These are phyloP conservation scores for Boletus patriciae DNA, from an alignment of 768 basidiomycete genomes.

Conservation along the genomic window DNA sequence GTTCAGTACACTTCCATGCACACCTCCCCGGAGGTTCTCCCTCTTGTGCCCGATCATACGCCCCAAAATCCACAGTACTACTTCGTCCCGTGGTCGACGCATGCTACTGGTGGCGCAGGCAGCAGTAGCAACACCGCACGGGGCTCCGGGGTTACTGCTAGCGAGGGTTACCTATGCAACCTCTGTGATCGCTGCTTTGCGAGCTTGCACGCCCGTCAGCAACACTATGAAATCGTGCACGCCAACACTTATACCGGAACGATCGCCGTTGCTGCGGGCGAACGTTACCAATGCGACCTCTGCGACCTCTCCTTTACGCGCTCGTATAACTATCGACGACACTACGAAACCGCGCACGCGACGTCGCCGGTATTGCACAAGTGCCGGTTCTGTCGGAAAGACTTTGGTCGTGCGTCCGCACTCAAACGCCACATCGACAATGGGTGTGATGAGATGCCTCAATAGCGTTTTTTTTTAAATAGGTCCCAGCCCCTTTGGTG, in stretches of 20 bases:
- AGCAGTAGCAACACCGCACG: constrained; percentile 18
- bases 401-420: constrained; percentile 77
- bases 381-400: constrained; percentile 73
- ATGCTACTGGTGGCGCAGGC: constrained; percentile 7
- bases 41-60: constrained; percentile 30
- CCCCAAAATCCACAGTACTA: constrained; percentile 39
- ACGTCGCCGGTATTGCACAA: constrained; percentile 62
- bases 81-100: constrained; percentile 15
- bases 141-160: constrained; percentile 21
- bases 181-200: constrained; percentile 79
- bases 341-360: constrained; percentile 75
- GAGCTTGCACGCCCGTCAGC: constrained; percentile 74
- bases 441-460: constrained; percentile 67
- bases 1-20: not conserved
- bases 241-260: constrained; percentile 12
- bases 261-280: constrained; percentile 36
- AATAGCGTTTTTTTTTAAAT: constrained; percentile 25
- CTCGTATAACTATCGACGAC: constrained; percentile 78
- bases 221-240: constrained; percentile 7
- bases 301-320: constrained; percentile 81
- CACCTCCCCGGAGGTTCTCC: not conserved
- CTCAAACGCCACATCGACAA: constrained; percentile 82
- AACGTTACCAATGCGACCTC: constrained; percentile 69
- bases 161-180: constrained; percentile 70
- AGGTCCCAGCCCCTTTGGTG: not conserved